Conservation (phyloP, 805 yeast genomes). For the Danielozyma ontarioensis region DNA sequence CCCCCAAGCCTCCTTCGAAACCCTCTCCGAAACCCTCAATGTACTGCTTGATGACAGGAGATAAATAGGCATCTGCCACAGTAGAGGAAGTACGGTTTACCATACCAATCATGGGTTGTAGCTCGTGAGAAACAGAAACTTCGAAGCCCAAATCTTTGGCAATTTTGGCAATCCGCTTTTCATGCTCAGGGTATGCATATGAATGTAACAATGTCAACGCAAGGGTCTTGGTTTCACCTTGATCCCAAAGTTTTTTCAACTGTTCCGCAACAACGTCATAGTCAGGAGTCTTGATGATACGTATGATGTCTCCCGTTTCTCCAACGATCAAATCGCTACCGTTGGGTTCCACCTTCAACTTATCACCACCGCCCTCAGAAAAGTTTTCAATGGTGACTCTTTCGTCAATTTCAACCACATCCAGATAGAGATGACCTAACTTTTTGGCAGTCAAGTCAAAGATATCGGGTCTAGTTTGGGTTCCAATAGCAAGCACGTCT, state of each 20-base stretch:
- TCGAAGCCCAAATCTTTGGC: slow-evolving; percentile 33
- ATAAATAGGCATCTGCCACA: slow-evolving; percentile 40
- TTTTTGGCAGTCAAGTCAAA: slow-evolving; percentile 76
- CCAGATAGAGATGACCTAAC: slow-evolving; percentile 65
- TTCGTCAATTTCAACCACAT: slow-evolving; percentile 83
- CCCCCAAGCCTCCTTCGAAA: slow-evolving; percentile 34
- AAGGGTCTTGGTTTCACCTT: slow-evolving; percentile 20
- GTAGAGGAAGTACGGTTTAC: slow-evolving; percentile 39
- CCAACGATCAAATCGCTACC: slow-evolving; percentile 33
- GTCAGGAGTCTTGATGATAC: slow-evolving; percentile 28
- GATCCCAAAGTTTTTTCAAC: slow-evolving; percentile 19
- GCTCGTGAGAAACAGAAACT: slow-evolving; percentile 33
- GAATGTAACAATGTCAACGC: slow-evolving; percentile 39
- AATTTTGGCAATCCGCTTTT: slow-evolving; percentile 26
- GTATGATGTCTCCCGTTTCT: slow-evolving; percentile 27
- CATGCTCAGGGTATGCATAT: slow-evolving; percentile 37
- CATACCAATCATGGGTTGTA: slow-evolving; percentile 42
- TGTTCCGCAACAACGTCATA: slow-evolving; percentile 15
- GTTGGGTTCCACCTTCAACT: slow-evolving; percentile 13
- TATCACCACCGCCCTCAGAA: slow-evolving; percentile 61
- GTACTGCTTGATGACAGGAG: slow-evolving; percentile 34
- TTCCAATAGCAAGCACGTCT: slow-evolving; percentile 80
- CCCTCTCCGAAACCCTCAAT: slow-evolving; percentile 34
- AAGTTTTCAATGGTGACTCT: slow-evolving; percentile 75
- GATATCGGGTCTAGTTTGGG: slow-evolving; percentile 86